Evolutionary conservation across 352 stramenopile species (phyloP).

Genomic region (Pythium guiyangense): DNA sequence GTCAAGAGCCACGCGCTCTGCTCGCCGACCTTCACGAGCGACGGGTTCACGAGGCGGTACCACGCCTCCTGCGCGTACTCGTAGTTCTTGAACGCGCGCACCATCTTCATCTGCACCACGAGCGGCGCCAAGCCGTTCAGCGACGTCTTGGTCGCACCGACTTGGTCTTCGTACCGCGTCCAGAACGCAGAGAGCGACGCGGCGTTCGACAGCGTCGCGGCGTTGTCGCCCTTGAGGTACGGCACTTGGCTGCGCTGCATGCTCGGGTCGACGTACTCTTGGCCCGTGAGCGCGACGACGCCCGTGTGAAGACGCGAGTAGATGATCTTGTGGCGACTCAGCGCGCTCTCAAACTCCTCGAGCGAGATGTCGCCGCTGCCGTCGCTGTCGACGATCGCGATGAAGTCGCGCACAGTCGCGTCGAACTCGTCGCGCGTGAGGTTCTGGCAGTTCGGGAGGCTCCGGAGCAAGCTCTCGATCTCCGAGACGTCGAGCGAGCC

Average conservation of each 20-base stretch:
- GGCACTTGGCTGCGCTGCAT: slow-evolving; percentile 72
- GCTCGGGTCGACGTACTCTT: slow-evolving; percentile 68
- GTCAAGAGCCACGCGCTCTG: slow-evolving; percentile 66
- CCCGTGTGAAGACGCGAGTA: slow-evolving; percentile 62
- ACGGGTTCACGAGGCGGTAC: slow-evolving; percentile 75
- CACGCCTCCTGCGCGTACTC: slow-evolving; percentile 87
- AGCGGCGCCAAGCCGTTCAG: slow-evolving; percentile 49
- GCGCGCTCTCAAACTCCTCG: slow-evolving; percentile 73
- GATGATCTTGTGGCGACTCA: slow-evolving; percentile 64
- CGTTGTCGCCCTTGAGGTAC: slow-evolving; percentile 31
- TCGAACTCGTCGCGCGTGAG: slow-evolving; percentile 78
- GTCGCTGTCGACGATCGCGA: slow-evolving; percentile 75
- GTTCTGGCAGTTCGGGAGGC: slow-evolving; percentile 61
- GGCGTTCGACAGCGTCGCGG: slow-evolving; percentile 45
- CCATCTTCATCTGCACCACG: slow-evolving; percentile 85
- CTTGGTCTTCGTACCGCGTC: slow-evolving; percentile 66
- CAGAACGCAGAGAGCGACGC: slow-evolving; percentile 62
- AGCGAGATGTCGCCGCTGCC: slow-evolving; percentile 79
- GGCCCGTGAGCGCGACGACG: slow-evolving; percentile 62
- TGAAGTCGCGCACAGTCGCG: slow-evolving; percentile 66
- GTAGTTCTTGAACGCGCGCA: slow-evolving; percentile 80
- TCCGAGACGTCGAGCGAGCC: slow-evolving; percentile 68
- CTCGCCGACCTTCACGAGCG: slow-evolving; percentile 61
- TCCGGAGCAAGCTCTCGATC: slow-evolving; percentile 57
- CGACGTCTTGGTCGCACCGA: slow-evolving; percentile 47